Conservation (phyloP, 2,329 filamentous ascomycete species). For the Gyromitra esculenta region DNA sequence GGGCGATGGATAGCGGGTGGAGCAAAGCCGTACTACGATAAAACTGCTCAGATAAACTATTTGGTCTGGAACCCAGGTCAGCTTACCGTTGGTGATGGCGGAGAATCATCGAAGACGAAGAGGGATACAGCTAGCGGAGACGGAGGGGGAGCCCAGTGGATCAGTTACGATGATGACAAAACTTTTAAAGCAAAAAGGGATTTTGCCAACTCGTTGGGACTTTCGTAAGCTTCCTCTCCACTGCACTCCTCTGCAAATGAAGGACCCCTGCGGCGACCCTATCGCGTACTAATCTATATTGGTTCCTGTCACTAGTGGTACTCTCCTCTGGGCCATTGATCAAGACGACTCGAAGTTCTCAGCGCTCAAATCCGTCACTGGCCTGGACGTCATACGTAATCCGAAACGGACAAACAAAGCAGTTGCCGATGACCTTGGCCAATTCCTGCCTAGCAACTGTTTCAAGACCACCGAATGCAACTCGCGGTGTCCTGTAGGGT, state of each 20-base stretch:
- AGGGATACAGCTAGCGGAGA: not conserved
- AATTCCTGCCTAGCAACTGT: not conserved
- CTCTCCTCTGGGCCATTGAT: not conserved
- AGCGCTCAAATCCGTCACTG: not conserved
- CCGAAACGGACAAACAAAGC: not conserved
- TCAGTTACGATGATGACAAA: not conserved
- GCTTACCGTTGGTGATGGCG: too few relatives aligned
- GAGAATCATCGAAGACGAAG: too few relatives aligned
- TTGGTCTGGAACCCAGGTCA: too few relatives aligned
- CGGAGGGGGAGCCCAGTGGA: not conserved
- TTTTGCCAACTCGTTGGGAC: not conserved
- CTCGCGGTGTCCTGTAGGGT: not conserved
- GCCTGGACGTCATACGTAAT: not conserved
- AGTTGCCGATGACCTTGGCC: too few relatives aligned
- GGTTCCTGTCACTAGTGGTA: not conserved
- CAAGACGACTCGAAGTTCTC: not conserved
- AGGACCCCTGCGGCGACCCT: not conserved
- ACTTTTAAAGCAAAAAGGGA: not conserved
- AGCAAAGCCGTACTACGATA: too few relatives aligned
- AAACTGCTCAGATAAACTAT: too few relatives aligned
- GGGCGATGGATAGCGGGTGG: too few relatives aligned
- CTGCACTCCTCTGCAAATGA: not conserved
- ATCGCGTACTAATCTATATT: not conserved
- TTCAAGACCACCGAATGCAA: not conserved
- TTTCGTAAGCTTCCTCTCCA: not conserved